phyloP scores from a whole-genome alignment of 202 grass and related monocot species.

The Dendrocalamus latiflorus region DNA sequence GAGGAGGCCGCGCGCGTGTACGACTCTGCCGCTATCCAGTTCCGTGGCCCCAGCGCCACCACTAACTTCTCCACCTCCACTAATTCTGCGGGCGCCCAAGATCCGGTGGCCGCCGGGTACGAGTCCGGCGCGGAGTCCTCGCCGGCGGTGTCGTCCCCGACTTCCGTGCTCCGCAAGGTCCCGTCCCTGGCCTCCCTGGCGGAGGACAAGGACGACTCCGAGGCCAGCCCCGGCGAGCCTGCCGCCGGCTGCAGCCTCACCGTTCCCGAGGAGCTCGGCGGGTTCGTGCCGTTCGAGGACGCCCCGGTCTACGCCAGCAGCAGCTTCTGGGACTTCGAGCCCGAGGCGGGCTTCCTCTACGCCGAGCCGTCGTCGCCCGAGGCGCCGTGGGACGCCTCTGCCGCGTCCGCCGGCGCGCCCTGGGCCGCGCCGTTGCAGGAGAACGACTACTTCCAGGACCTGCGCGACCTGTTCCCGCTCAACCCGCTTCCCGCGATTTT shows the following conservation, averaged over 20 bases:
- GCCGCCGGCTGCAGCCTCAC: not conserved
- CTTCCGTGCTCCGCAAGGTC: constrained; percentile 81
- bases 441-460: constrained; percentile 87
- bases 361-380: constrained; percentile 44
- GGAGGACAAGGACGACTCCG: constrained; percentile 44
- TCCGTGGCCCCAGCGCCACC: constrained; percentile 67
- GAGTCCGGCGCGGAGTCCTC: constrained; percentile 61
- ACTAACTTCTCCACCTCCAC: constrained; percentile 57
- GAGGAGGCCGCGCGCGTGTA: constrained; percentile 96
- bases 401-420: not conserved
- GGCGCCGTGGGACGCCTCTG: constrained; percentile 2
- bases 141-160: constrained; percentile 62
- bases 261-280: constrained; percentile 40
- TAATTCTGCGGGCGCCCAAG: not conserved
- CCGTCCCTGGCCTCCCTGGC: constrained; percentile 40
- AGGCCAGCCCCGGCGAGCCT: not conserved
- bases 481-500: constrained; percentile 80
- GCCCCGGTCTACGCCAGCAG: constrained; percentile 62
- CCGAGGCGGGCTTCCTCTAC: constrained; percentile 51
- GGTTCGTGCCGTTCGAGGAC: constrained; percentile 66
- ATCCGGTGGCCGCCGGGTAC: constrained; percentile 28
- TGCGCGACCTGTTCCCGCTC: constrained; percentile 94
- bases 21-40: constrained; percentile 71
- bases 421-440: constrained; percentile 47
- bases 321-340: constrained; percentile 49